These are phyloP conservation scores for Globisporangium camurandrum DNA, from an alignment of 352 stramenopile genomes.

Conservation along the genomic window DNA sequence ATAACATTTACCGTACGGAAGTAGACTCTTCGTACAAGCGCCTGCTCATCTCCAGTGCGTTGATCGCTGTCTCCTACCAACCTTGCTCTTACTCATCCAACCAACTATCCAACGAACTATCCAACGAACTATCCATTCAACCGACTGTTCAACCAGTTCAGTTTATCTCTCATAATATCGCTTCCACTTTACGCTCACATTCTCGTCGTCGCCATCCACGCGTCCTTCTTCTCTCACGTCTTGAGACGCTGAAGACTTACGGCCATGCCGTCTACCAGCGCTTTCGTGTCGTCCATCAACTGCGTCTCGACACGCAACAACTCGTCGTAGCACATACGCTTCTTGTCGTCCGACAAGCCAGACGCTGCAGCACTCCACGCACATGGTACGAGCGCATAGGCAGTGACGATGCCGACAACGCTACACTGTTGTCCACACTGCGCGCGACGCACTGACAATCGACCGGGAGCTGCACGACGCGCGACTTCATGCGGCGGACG, in stretches of 20 bases:
- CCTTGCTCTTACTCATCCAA: too few species aligned
- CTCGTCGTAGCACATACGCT: constrained; percentile 79
- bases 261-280: constrained; percentile 55
- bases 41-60: too few species aligned
- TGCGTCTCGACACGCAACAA: constrained; percentile 74
- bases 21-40: too few species aligned
- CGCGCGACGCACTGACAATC: constrained; percentile 50
- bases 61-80: too few species aligned
- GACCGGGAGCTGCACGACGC: constrained; percentile 62
- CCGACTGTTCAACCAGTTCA: too few species aligned
- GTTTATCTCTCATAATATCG: too few species aligned
- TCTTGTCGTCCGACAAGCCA: constrained; percentile 59
- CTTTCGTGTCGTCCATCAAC: constrained; percentile 73
- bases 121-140: too few species aligned
- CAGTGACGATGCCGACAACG: constrained; percentile 15
- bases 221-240: too few species aligned
- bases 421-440: constrained; percentile 30
- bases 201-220: too few species aligned
- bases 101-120: too few species aligned
- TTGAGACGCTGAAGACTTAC: constrained; percentile 42
- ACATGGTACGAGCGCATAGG: constrained; percentile 12
- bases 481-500: constrained; percentile 62
- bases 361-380: constrained; percentile 1
- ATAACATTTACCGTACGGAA: too few species aligned
- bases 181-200: too few species aligned